phyloP scores from a whole-genome alignment of 495 filamentous ascomycete genomes.

The Penicillium alfredii region DNA sequence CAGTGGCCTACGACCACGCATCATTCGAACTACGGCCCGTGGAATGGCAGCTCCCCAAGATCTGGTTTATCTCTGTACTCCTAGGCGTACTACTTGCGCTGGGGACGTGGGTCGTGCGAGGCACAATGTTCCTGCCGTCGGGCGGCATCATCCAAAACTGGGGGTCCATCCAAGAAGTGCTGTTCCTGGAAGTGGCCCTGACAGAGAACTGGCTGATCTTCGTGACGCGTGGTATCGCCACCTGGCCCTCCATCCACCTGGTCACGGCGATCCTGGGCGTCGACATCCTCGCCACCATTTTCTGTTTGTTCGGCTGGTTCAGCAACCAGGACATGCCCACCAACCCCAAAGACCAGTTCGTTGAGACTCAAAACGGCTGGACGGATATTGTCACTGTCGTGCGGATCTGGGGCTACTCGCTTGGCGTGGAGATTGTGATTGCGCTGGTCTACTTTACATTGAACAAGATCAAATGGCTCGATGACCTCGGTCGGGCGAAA shows the following conservation, averaged over 20 bases:
- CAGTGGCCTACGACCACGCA: conserved; percentile 68
- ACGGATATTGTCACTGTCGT: conserved; percentile 72
- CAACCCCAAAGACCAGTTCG: conserved; percentile 34
- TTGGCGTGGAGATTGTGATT: conserved; percentile 68
- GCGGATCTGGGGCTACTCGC: conserved; percentile 69
- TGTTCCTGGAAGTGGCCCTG: conserved; percentile 65
- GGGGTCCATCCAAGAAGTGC: conserved; percentile 61
- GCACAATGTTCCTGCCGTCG: conserved; percentile 56
- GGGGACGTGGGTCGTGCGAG: conserved; percentile 64
- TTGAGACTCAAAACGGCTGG: conserved; percentile 53
- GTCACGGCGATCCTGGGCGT: conserved; percentile 62
- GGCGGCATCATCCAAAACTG: conserved; percentile 67
- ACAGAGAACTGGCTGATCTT: conserved; percentile 78
- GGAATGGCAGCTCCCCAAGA: conserved; percentile 72
- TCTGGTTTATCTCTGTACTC: conserved; percentile 65
- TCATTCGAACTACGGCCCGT: conserved; percentile 64
- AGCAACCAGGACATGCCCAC: conserved; percentile 43
- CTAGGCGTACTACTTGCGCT: conserved; percentile 60
- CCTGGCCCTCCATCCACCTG: conserved; percentile 62
- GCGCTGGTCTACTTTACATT: conserved; percentile 70
- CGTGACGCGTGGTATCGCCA: conserved; percentile 61
- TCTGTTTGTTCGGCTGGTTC: conserved; percentile 69
- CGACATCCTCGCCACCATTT: conserved; percentile 60
- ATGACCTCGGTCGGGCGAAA: conserved; percentile 66
- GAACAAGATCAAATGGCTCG: conserved; percentile 59